Evolutionary conservation across 352 stramenopile species (phyloP), one percentile per base, ranked within the genome.

Genomic region (Globisporangium parvum): DNA sequence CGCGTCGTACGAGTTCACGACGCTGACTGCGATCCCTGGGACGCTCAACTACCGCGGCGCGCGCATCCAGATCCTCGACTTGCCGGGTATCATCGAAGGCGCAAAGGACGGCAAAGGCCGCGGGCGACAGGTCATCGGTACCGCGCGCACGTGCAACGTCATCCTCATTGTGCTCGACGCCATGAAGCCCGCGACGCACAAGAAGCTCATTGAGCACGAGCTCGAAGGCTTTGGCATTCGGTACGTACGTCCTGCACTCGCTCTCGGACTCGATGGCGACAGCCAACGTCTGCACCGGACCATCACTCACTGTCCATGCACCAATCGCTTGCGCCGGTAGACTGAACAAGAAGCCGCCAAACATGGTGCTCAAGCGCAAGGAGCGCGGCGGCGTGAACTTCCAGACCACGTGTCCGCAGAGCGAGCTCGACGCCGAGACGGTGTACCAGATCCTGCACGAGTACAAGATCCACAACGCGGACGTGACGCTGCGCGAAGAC

Each of bases 1-100:
- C 1, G 96, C 95, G 49, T 93, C 88, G 26, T 99, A 99, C 71
- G 96, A 99, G 80, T 99, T 99, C 76, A 99, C 97, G 53, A 99
- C 97, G 47, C 82, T 99, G 33, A 99, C 97, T 26, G 97, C 94
- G 57, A 99, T 99, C 66, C 97, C 94, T 0, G 97, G 97, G 28
- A 98, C 94, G 50, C 89, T 99, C 66, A 89, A 98, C 70, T 99
- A 99, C 80, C 93, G 81, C 33, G 82, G 81, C 48, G 82, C 82
- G 10, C 80, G 81, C 47, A 93, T 93, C 64, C 85, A 95, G 69
- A 89, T 97, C 48, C 66, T 97, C 39, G 88, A 97, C 61, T 62
- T 97, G 62, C 93, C 93, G 4, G 95, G 95, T 62, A 99, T 99
- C 57, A 99, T 99, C 64, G 97, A 99, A 67, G 97, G 97, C 44